phyloP scores from a whole-genome alignment of 495 filamentous ascomycete species.

The Pyronema omphalodes region DNA sequence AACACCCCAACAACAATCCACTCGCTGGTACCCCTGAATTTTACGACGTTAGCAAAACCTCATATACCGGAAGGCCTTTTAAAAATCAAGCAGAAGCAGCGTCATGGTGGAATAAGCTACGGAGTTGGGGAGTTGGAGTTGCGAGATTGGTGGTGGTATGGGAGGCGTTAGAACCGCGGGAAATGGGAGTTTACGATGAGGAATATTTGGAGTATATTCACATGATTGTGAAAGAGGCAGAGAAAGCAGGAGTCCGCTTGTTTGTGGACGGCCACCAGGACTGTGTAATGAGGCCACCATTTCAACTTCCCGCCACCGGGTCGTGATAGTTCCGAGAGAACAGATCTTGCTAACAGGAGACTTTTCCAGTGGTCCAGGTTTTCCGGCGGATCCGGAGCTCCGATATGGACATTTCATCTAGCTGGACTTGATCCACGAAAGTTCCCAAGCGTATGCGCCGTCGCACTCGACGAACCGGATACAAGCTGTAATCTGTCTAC shows the following conservation, averaged over 20 bases:
- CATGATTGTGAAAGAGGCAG: conserved; percentile 43
- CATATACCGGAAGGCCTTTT: conserved; percentile 49
- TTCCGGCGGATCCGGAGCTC: conserved; percentile 54
- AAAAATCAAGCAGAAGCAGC: conserved; percentile 38
- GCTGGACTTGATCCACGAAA: conserved; percentile 44
- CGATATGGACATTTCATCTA: conserved; percentile 57
- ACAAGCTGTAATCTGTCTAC: conserved; percentile 14
- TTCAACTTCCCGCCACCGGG: too few relatives aligned
- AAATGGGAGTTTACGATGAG: conserved; percentile 39
- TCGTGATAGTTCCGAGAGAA: not conserved
- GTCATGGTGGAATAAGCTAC: conserved; percentile 42
- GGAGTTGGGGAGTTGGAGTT: conserved; percentile 51
- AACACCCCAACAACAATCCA: conserved; percentile 26
- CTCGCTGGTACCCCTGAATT: conserved; percentile 32
- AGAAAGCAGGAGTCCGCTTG: conserved; percentile 48
- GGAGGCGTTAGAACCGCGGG: conserved; percentile 51
- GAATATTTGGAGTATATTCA: conserved; percentile 52
- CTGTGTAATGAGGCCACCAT: conserved; percentile 30
- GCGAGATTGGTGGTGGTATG: conserved; percentile 58
- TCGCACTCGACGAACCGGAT: conserved; percentile 9
- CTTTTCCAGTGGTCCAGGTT: conserved; percentile 46
- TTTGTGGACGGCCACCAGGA: conserved; percentile 70
- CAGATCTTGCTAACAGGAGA: not conserved
- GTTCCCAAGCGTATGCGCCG: conserved; percentile 35
- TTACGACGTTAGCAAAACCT: conserved; percentile 39